Base-by-base conservation (phyloP, 768 basidiomycete species). In the Mycena filopes region DNA sequence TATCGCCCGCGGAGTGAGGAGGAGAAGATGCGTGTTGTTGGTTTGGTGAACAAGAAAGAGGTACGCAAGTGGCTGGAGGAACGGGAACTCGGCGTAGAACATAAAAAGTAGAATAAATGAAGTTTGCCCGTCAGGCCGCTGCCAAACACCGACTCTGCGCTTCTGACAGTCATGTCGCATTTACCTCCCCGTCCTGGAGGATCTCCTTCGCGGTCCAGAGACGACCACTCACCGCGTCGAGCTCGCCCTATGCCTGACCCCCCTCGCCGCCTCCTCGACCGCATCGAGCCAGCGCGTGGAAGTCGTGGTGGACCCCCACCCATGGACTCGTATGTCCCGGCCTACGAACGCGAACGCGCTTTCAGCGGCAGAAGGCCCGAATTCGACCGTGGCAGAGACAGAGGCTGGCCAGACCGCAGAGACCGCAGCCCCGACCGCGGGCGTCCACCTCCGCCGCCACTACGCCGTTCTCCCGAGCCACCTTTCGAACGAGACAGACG, bases 51-150 rank as follows among this genome's bases (percentile, higher is more conserved):
- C 41, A 95, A 95, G 77, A 90, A 89, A 75, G 93, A 89, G 38
- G 88, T 96, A 20, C 84, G 95, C 62, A 84, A 82, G 70, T 96
- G 95, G 95, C 73, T 97, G 15, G 94, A 95, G 54, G 86, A 88
- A 63, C 73, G 81, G 55, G 60, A 45, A 41, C 8, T 50, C 4
- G 18, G 33, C 51, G 33, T 11, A 21, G 36, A 23, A 49, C 48
- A 46, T 46, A 9, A 46, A 21, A 26, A 23, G 15, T 12, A 21
- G n/a, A 20, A 23, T 8, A n/a, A n/a, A n/a, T n/a, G n/a, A n/a
- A n/a, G n/a, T 36, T 36, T 5, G 2, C 36, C 15, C 36, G 36
- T 15, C 10, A 36, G 36, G 36, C 36, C 15, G 5, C 36, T 11
- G 36, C 36, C 36, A 36, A 36, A 36, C 36, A 36, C 5, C 12